These are phyloP conservation scores for Sonneratia caseolaris DNA, from an alignment of 345 rosid genomes.

Conservation along the genomic window DNA sequence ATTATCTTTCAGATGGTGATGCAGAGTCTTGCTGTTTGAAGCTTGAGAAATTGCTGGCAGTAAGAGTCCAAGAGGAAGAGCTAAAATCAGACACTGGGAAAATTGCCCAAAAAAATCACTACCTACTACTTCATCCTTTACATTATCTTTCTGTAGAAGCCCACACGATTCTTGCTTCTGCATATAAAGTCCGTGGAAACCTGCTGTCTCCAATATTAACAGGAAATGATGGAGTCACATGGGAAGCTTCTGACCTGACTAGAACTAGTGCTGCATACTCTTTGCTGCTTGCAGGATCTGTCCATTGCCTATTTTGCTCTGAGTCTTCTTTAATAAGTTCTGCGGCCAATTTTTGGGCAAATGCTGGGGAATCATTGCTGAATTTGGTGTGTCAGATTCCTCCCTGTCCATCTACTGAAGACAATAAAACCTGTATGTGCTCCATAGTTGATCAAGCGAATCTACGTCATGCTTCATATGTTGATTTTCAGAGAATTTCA, in stretches of 20 bases:
- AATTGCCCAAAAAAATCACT: conserved; percentile 16
- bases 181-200: conserved; percentile 42
- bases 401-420: background rate
- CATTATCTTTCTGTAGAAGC: conserved; percentile 52
- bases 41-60: conserved; percentile 45
- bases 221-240: conserved; percentile 13
- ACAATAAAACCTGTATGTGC: conserved; percentile 39
- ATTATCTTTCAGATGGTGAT: conserved; percentile 42
- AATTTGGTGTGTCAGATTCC: conserved; percentile 17
- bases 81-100: conserved; percentile 11
- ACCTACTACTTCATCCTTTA: conserved; percentile 36
- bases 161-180: conserved; percentile 58
- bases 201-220: conserved; percentile 16
- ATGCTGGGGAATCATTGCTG: conserved; percentile 58
- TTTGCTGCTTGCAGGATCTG: conserved; percentile 54
- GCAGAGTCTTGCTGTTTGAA: conserved; percentile 51
- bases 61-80: conserved; percentile 25
- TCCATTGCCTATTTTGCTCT: conserved; percentile 32
- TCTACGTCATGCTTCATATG: conserved; percentile 8
- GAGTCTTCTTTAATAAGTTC: conserved; percentile 52
- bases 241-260: conserved; percentile 31
- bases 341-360: conserved; percentile 52
- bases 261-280: conserved; percentile 63
- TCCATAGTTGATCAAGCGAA: conserved; percentile 17
- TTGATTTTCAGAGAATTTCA: conserved; percentile 23